A percentile compares a stretch with the other conserved stretches of the same genome.
These are phyloP conservation scores for Setaria viridis DNA, from an alignment of 202 grass and related monocot genomes.

Conservation along the genomic window DNA sequence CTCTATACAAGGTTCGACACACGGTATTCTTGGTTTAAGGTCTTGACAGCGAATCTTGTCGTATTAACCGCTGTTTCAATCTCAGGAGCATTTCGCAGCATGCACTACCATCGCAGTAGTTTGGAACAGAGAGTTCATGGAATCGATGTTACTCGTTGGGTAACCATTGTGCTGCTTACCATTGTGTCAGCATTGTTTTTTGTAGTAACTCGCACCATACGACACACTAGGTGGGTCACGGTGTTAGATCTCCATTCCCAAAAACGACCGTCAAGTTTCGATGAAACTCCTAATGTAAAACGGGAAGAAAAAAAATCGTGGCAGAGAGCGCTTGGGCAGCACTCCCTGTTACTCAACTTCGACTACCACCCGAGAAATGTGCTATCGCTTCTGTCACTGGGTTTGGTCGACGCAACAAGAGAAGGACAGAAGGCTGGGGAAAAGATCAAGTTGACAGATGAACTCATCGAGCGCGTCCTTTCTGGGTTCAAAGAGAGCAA, in stretches of 20 bases:
- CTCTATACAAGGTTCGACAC: constrained; percentile 22
- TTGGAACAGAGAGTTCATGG: neutral
- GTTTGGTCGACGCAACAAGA: neutral
- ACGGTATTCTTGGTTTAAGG: too few species aligned
- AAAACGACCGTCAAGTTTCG: too few species aligned
- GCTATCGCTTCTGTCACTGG: neutral
- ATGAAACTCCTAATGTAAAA: fast-evolving
- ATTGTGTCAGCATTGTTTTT: neutral
- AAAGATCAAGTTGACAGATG: neutral
- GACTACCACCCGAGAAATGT: constrained; percentile 9
- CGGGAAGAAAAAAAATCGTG: neutral
- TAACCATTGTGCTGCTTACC: neutral
- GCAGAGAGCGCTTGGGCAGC: constrained; percentile 26
- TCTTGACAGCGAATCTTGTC: too few species aligned
- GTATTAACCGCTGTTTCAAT: neutral
- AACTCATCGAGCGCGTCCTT: neutral
- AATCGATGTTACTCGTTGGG: neutral
- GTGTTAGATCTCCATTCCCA: too few species aligned
- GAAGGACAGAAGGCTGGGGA: neutral
- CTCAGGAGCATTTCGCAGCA: constrained; percentile 33
- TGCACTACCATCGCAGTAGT: neutral
- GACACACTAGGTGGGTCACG: too few species aligned
- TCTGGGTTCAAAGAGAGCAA: constrained; percentile 11
- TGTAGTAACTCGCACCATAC: too few species aligned
- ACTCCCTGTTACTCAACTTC: neutral